phyloP scores from a whole-genome alignment of 2,329 filamentous ascomycete species.

The Talaromyces sp. region DNA sequence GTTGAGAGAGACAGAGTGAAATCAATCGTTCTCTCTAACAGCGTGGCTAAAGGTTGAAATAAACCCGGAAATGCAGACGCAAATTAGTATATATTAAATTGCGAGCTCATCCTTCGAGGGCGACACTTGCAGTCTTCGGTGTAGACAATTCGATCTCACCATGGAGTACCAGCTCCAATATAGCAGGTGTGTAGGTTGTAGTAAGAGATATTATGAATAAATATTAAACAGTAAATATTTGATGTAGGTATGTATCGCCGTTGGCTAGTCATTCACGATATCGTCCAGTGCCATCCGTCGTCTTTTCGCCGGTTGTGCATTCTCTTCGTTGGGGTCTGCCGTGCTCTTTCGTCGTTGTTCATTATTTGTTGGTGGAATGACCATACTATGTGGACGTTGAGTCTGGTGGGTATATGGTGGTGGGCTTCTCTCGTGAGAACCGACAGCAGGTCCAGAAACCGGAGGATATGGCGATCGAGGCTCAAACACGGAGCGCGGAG shows the following conservation, averaged over 20 bases:
- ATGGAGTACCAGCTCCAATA: constrained; percentile 12
- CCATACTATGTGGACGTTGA: background rate
- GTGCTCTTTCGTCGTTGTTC: constrained; percentile 12
- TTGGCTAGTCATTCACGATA: constrained; percentile 36
- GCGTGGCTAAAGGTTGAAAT: background rate
- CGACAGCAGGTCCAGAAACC: background rate
- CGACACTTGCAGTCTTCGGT: background rate
- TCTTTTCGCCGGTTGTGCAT: constrained; percentile 31
- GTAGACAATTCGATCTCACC: background rate
- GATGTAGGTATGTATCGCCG: background rate
- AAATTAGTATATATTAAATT: background rate
- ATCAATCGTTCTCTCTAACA: background rate
- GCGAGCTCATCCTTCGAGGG: constrained; percentile 8
- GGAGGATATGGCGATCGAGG: constrained; percentile 11
- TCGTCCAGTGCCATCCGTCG: constrained; percentile 41
- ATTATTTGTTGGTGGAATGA: background rate
- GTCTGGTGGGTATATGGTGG: background rate
- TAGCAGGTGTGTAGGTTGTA: background rate
- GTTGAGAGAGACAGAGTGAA: background rate
- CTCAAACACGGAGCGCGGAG: constrained; percentile 24
- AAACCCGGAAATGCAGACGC: background rate
- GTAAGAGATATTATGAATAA: constrained; percentile 4
- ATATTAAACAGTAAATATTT: background rate
- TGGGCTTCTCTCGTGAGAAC: constrained; percentile 8
- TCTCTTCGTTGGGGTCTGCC: constrained; percentile 14